Evolutionary conservation across 1,284 basidiomycete species (phyloP), one percentile per base, ranked within the genome.

Genomic region (Vanrija humicola): DNA sequence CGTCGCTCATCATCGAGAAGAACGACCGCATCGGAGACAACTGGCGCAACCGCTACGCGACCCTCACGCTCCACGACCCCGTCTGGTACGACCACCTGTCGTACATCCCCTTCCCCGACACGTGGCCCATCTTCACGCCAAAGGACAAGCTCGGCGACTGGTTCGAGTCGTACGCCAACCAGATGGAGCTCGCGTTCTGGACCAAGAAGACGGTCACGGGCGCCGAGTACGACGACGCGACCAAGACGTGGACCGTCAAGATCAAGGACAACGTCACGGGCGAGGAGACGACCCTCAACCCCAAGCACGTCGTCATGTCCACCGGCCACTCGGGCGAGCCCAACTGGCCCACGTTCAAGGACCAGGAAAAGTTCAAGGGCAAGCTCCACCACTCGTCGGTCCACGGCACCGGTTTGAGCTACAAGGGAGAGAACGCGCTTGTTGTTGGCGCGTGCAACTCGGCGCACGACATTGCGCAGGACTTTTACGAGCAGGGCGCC

Each of bases 81-180:
- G 81, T 85, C 45, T 85, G 59, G 61, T 58, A 58, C 52, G 61
- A 64, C 61, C 63, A 64, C 61, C 52, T 84, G 38, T 79, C 80
- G 75, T 84, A 59, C 57, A 80, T 70, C 38, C 57, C 59, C 28
- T 79, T 75, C 57, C 79, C 79, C 38, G 42, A 58, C 14, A 57
- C 46, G 25, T 86, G 85, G 84, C 83, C 85, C 1, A 80, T 83
- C 1, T 84, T 80, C 63, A 80, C 82, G 0, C 83, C 84, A 3
- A 81, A 83, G 23, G 76, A 73, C 39, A 61, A 77, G 57, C 50
- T 64, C 23, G 62, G 59, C 38, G 59, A 69, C 58, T 72, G 66
- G 66, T 59, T 72, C 47, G 70, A 72, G 57, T 48, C 47, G 44
- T 73, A 72, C 60, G 65, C 61, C 38, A 55, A 60, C 38, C 55